Base-by-base conservation (phyloP, 2,329 filamentous ascomycete species). In the Rugonectria rugulosa region DNA sequence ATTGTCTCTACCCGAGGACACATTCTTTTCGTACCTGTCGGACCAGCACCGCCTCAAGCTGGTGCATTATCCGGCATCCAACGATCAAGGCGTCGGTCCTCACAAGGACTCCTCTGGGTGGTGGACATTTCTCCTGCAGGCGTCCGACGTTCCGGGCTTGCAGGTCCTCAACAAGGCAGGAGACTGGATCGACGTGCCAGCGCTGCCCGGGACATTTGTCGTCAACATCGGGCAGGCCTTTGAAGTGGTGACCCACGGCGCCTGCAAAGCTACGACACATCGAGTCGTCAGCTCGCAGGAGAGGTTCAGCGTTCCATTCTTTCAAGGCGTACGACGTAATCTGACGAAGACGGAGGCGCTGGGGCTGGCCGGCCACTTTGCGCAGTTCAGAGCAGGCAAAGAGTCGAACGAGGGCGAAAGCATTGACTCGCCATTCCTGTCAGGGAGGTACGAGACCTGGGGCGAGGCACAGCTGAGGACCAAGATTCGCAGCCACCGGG, bases 101-200 rank as follows among this genome's bases (percentile, higher is more conserved):
- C 84, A 87, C 70, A 87, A 87, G 63, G 83, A 86, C 66, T 86
- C 81, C 0, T 86, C 83, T 0, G 84, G 84, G 4, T 87, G 83
- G 83, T 84, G 85, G 74, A 88, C 85, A 0, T 87, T 88, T 58
- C 77, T 88, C 4, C 78, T 85, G 2, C 86, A 88, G 66, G 81
- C 84, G 6, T 83, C 81, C 4, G 71, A 77, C 9, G 72, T 79
- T 2, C 67, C 76, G 32, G 79, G 82, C 0, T 71, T 85, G 0
- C 79, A 85, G 62, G 81, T 79, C 1, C 75, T 86, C 14, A 79
- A 79, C 54, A 73, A 75, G 34, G 63, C 65, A 0, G 80, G 79
- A 1, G 58, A 67, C 2, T 85, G 82, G 83, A 68, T 85, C 19
- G 72, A 80, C 29, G 81, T 80, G 6, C 78, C 77, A 0, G 75